These are phyloP conservation scores for Euphorbia corollata DNA, from an alignment of 441 rosid genomes.

Conservation along the genomic window DNA sequence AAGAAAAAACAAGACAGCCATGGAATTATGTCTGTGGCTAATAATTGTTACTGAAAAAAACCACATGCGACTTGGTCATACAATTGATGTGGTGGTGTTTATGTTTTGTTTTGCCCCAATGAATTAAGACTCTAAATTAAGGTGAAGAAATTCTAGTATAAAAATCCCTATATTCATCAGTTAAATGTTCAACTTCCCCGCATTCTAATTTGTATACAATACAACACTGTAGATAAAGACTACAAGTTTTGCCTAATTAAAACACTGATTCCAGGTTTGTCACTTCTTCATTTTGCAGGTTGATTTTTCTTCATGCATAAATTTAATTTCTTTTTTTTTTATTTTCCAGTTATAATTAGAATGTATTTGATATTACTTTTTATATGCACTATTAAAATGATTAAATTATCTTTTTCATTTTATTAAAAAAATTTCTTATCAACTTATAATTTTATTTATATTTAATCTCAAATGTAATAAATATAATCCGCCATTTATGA, in stretches of 20 bases:
- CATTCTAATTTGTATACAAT: too few relatives aligned
- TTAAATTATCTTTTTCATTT: too few relatives aligned
- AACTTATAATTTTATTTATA: too few relatives aligned
- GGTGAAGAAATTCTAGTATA: neutral
- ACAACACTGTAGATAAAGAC: too few relatives aligned
- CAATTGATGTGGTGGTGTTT: conserved; percentile 16
- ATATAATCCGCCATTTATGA: too few relatives aligned
- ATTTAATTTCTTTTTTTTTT: neutral
- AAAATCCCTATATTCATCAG: neutral
- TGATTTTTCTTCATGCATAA: neutral
- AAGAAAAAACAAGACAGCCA: neutral
- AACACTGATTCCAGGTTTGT: conserved; percentile 12
- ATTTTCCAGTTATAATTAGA: too few relatives aligned
- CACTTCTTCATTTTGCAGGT: neutral
- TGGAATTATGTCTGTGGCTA: conserved; percentile 2
- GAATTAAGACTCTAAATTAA: conserved; percentile 11
- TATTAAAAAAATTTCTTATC: too few relatives aligned
- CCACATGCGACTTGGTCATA: neutral
- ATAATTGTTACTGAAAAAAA: conserved; percentile 1
- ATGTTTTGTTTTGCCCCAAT: conserved; percentile 10
- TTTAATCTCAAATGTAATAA: too few relatives aligned
- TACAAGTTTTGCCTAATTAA: neutral
- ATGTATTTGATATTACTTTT: too few relatives aligned
- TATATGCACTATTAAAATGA: too few relatives aligned
- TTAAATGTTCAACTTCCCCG: neutral